Percentiles rank a stretch among this genome's conserved stretches.
phyloP scores from a whole-genome alignment of 139 green algal genomes.

The Microglena sp. region DNA sequence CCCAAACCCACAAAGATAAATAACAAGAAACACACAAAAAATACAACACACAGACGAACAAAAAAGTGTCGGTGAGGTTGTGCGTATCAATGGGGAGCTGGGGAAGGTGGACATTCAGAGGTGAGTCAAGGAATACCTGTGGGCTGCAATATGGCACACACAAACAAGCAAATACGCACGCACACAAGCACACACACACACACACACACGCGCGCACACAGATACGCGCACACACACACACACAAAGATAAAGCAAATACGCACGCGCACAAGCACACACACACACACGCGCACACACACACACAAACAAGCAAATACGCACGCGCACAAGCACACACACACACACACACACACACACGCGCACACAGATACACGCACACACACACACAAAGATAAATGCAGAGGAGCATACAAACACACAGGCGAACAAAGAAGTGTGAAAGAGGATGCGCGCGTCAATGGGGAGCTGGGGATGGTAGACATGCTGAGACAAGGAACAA shows the following conservation, averaged over 20 bases:
- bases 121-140: no score
- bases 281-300: background rate
- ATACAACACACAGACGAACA: background rate
- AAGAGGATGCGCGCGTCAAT: background rate
- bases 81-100: no score
- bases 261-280: background rate
- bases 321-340: background rate
- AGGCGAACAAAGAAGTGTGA: background rate
- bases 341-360: background rate
- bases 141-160: no score
- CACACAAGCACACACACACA: background rate
- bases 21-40: background rate
- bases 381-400: background rate
- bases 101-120: no score
- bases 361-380: background rate
- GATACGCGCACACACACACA: background rate
- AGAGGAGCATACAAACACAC: background rate
- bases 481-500: background rate
- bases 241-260: background rate
- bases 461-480: background rate
- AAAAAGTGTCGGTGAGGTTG: background rate
- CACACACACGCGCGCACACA: background rate
- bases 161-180: background rate
- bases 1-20: background rate
- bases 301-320: background rate